A percentile compares a stretch with the other conserved stretches of the same genome.
Evolutionary conservation across 257 asterid genomes (phyloP).

Genomic region (Solanum chmielewskii): DNA sequence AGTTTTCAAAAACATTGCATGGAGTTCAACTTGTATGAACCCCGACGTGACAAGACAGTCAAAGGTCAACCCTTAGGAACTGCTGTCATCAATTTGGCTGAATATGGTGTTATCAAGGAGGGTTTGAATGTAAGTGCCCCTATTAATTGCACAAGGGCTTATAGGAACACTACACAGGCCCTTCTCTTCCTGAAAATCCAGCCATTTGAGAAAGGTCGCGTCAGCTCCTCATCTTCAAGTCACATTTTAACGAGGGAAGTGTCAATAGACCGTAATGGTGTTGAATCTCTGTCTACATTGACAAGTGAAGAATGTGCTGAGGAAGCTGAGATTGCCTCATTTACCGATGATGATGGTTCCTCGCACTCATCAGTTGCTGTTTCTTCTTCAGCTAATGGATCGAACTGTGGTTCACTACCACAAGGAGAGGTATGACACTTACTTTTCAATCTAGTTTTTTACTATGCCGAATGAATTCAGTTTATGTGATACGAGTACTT

Average conservation of each 20-base stretch:
- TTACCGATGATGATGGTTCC: slow-evolving; percentile 67
- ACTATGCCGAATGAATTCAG: background rate
- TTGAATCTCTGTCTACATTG: slow-evolving; percentile 52
- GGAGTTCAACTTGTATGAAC: slow-evolving; percentile 64
- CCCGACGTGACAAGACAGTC: slow-evolving; percentile 50
- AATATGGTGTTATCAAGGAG: slow-evolving; percentile 44
- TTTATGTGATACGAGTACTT: background rate
- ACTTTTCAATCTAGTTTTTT: background rate
- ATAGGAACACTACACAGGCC: slow-evolving; percentile 60
- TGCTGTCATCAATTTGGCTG: slow-evolving; percentile 66
- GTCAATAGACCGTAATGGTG: slow-evolving; percentile 32
- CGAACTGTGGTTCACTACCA: slow-evolving; percentile 48
- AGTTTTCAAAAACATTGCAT: slow-evolving; percentile 53
- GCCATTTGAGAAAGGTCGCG: slow-evolving; percentile 28
- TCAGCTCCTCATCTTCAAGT: slow-evolving; percentile 37
- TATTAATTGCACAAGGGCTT: slow-evolving; percentile 56
- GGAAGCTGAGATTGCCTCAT: slow-evolving; percentile 58
- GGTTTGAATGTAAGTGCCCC: slow-evolving; percentile 34
- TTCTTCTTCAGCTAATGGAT: slow-evolving; percentile 45
- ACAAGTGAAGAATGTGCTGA: slow-evolving; percentile 66
- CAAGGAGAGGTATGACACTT: slow-evolving; percentile 36
- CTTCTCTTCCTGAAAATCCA: slow-evolving; percentile 52
- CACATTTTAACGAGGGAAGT: slow-evolving; percentile 35
- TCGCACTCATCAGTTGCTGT: slow-evolving; percentile 56
- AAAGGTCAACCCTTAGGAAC: slow-evolving; percentile 74